Evolutionary conservation across 441 rosid genomes (phyloP), one percentile per base, ranked within the genome.

Genomic region (Croton laevigatus): DNA sequence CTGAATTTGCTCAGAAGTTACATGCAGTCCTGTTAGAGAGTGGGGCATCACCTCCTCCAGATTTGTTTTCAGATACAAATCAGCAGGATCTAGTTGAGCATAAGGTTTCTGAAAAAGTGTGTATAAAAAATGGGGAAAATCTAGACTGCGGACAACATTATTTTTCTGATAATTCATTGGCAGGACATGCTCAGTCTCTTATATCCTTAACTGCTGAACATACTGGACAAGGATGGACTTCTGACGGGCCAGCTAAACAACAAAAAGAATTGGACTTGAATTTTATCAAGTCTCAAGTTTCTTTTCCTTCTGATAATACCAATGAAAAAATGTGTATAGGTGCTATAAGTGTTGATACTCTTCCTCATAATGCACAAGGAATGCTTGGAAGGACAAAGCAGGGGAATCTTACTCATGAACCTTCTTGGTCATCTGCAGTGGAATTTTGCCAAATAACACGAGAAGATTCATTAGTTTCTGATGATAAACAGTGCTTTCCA

Each of bases 21-120:
- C 98, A 89, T 75, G 97, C 97, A 57, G 94, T 94, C 76, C 82
- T 90, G 85, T 81, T 86, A 75, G 97, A 91, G 79, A 90, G 97
- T 82, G 98, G 97, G 67, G 95, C 95, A 73, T 83, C 98, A 34
- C 98, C 97, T 69, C 97, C 97, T 59, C 79, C 91, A 61, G 95
- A 88, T 86, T 86, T 94, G 78, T 91, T 91, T 83, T 69, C 73
- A 60, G 88, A 85, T 79, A 81, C 83, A 42, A 86, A 87, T 66
- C 80, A 85, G 48, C 87, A 73, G 49, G 87, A 82, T 69, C 61
- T 79, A 66, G 76, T 73, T 77, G 85, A 74, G 70, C 70, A 66
- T 62, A 81, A 75, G 69, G 72, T 81, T 69, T 62, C 72, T 67
- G 87, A 82, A 66, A 84, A 76, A 57, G 64, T 67, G 61, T 59